Percentiles rank a stretch among this genome's conserved stretches.
These are phyloP conservation scores for Scleroderma bovista DNA, from an alignment of 768 basidiomycete species.

Conservation along the genomic window DNA sequence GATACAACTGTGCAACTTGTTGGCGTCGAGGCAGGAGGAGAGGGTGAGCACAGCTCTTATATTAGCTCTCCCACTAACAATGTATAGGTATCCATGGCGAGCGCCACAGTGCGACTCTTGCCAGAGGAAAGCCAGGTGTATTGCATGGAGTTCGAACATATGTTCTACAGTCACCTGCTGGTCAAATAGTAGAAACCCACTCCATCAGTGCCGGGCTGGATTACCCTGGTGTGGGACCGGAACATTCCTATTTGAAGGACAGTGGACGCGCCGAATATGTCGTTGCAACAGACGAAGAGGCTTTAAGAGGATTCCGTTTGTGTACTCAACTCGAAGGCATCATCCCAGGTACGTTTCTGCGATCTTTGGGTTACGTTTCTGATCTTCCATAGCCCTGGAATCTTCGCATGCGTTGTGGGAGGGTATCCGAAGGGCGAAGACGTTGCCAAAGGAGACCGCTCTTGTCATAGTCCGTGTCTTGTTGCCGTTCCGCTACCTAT, in stretches of 20 bases:
- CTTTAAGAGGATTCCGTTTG: conserved; percentile 86
- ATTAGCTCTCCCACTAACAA: conserved; percentile 8
- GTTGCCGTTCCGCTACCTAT: background rate
- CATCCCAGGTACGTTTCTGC: conserved; percentile 67
- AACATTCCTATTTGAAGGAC: conserved; percentile 97
- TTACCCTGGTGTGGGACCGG: conserved; percentile 97
- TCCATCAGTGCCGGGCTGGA: conserved; percentile 95
- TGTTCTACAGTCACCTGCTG: conserved; percentile 79
- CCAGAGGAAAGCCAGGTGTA: conserved; percentile 88
- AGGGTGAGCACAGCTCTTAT: conserved; percentile 50
- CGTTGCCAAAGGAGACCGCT: conserved; percentile 76
- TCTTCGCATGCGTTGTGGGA: conserved; percentile 97
- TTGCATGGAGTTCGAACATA: conserved; percentile 96
- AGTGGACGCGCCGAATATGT: conserved; percentile 91
- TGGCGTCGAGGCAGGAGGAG: conserved; percentile 97
- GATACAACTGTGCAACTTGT: conserved; percentile 82
- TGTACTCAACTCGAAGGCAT: conserved; percentile 94
- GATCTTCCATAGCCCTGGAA: conserved; percentile 65
- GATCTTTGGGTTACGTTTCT: conserved; percentile 2
- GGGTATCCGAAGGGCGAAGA: conserved; percentile 79
- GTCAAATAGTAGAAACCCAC: conserved; percentile 96
- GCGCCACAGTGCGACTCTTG: conserved; percentile 88
- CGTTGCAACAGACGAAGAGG: conserved; percentile 90
- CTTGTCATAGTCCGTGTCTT: conserved; percentile 75
- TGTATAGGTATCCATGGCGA: conserved; percentile 65